A percentile compares a stretch with the other conserved stretches of the same genome.
phyloP scores from a whole-genome alignment of 768 basidiomycete species.

The Rhizopogon vulgaris region DNA sequence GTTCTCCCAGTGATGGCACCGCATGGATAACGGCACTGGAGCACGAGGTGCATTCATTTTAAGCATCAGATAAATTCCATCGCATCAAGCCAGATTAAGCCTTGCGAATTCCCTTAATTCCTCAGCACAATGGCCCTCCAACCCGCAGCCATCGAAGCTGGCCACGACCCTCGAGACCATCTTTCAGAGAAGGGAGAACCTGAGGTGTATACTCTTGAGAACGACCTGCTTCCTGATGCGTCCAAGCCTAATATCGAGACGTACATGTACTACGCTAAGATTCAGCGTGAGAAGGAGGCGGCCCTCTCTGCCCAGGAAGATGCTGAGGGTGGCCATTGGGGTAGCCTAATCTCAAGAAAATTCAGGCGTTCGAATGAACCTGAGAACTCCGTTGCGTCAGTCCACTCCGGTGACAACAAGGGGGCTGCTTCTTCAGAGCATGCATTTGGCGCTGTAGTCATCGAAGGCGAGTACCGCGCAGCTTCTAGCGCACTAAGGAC shows the following conservation, averaged over 20 bases:
- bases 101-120: background rate
- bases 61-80: background rate
- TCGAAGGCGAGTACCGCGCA: constrained; percentile 26
- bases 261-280: constrained; percentile 23
- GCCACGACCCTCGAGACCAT: constrained; percentile 12
- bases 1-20: too few species aligned
- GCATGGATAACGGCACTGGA: too few species aligned
- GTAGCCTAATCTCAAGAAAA: background rate
- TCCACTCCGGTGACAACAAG: background rate
- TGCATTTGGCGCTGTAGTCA: constrained; percentile 20
- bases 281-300: constrained; percentile 23
- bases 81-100: background rate
- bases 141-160: constrained; percentile 12
- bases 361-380: background rate
- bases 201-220: constrained; percentile 9
- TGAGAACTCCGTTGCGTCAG: background rate
- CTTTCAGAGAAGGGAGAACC: constrained; percentile 1
- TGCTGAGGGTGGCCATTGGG: background rate
- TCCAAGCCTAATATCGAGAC: constrained; percentile 24
- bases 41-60: too few species aligned
- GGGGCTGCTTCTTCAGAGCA: constrained; percentile 1
- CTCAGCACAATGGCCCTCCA: constrained; percentile 15
- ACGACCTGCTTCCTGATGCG: constrained; percentile 15
- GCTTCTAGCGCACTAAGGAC: constrained; percentile 43
- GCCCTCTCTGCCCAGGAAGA: constrained; percentile 4